Percentiles rank a stretch among this genome's conserved stretches.
Conservation (phyloP, 345 rosid genomes). For the Cardiospermum halicacabum region DNA sequence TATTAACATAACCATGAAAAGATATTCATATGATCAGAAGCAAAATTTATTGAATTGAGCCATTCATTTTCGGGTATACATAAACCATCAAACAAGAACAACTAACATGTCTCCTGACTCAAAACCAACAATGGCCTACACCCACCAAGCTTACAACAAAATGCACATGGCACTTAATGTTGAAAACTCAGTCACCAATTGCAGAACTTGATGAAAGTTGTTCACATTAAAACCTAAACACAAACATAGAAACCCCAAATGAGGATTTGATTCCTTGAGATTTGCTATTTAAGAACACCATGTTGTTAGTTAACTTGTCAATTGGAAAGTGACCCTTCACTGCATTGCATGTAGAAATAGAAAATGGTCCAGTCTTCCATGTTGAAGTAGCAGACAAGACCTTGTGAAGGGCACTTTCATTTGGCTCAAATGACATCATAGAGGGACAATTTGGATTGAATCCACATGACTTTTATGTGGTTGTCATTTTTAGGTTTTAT, state of each 20-base stretch:
- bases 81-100: conserved; percentile 12
- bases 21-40: neutral
- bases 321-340: conserved; percentile 3
- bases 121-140: conserved; percentile 6
- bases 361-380: conserved; percentile 20
- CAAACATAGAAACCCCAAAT: no score
- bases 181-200: neutral
- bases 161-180: conserved; percentile 26
- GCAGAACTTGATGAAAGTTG: no score
- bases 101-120: conserved; percentile 16
- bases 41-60: neutral
- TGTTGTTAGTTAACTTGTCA: neutral
- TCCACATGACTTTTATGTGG: conserved; percentile 29
- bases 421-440: neutral
- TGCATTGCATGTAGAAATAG: neutral
- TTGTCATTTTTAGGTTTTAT: conserved; percentile 15
- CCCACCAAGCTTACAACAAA: conserved; percentile 11
- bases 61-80: neutral
- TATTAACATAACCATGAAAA: neutral
- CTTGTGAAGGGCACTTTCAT: conserved; percentile 37
- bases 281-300: conserved; percentile 9
- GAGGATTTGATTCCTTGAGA: no score
- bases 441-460: conserved; percentile 27
- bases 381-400: conserved; percentile 32
- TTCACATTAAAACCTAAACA: neutral